Evolutionary conservation across 345 rosid genomes (phyloP), one percentile per base, ranked within the genome.

Genomic region (Gossypium australe): DNA sequence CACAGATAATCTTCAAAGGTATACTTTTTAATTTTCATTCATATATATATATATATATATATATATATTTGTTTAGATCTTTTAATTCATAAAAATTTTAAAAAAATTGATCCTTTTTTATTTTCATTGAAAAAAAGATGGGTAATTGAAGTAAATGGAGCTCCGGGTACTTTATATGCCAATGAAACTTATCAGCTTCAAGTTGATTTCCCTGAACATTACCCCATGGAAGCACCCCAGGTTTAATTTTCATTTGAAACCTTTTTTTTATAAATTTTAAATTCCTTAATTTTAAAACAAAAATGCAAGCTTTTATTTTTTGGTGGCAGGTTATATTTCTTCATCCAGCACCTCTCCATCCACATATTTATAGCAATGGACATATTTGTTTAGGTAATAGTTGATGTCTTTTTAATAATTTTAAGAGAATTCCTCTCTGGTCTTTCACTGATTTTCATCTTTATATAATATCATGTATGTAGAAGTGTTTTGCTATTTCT

Each of bases 221-320:
- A 95, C 76, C 99, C 99, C 14, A 95, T 93, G 98, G 99, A 95
- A 83, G 97, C 99, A 0, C 99, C 98, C 1, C 99, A 95, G 96
- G 98, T 93, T 69, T 74, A 7, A 10, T 29, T 22, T 49, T 10
- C 13, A 67, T 45, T 22, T 2, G 16, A 67, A 48, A 13, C 41
- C 14, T 0, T 70, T 18, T 16, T 53, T 5, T 29, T 34, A 4
- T 34, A 3, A 6, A 18, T 20, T 56, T 56, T 56, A 56, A 20
- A 20, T 20, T 56, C 27, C 8, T 18, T 56, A 24, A 0, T 56
- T 68, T 34, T 52, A 16, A 18, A 52, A 18, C 16, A 58, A 0
- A 44, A 58, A 2, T 12, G 17, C 7, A 9, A 22, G 1, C n/a
- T 67, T 24, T 8, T 9, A 1, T 9, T 20, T 55, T 18, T n/a